phyloP scores from a whole-genome alignment of 192 early-diverging fungal species.

The Umbelopsis isabellina region DNA sequence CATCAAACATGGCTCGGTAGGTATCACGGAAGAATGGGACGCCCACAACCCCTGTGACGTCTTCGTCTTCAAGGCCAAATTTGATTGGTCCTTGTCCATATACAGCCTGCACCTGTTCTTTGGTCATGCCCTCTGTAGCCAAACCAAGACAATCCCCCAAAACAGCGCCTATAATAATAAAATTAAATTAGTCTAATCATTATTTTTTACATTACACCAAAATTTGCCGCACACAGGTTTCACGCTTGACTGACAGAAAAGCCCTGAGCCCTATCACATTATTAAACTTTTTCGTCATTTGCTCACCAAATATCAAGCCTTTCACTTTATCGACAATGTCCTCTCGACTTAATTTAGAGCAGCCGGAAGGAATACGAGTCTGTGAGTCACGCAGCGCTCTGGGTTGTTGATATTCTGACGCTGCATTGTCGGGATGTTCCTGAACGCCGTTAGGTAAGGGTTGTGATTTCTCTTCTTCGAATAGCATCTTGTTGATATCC shows the following conservation, averaged over 20 bases:
- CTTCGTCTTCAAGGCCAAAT: conserved; percentile 54
- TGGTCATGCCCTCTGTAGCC: conserved; percentile 65
- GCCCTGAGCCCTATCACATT: too few species aligned
- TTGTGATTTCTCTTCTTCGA: background rate
- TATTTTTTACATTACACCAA: background rate
- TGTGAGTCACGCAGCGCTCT: conserved; percentile 13
- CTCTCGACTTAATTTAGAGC: conserved; percentile 31
- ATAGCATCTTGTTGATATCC: conserved; percentile 32
- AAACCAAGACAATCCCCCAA: conserved; percentile 67
- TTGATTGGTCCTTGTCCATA: conserved; percentile 64
- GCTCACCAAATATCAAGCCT: conserved; percentile 44
- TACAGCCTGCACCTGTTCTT: conserved; percentile 35
- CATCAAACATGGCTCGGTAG: conserved; percentile 34
- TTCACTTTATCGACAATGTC: conserved; percentile 41
- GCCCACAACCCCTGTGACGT: conserved; percentile 22
- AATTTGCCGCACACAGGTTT: background rate
- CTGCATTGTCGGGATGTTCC: too few species aligned
- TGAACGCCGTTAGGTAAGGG: too few species aligned
- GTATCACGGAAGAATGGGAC: conserved; percentile 31
- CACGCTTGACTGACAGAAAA: background rate
- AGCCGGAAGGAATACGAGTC: conserved; percentile 39
- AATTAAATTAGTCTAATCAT: conserved; percentile 8
- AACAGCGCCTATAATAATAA: conserved; percentile 48
- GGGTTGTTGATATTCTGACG: background rate
- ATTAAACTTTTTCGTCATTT: background rate